Conservation (phyloP, 2,329 filamentous ascomycete species). For the Davidsoniella virescens region DNA sequence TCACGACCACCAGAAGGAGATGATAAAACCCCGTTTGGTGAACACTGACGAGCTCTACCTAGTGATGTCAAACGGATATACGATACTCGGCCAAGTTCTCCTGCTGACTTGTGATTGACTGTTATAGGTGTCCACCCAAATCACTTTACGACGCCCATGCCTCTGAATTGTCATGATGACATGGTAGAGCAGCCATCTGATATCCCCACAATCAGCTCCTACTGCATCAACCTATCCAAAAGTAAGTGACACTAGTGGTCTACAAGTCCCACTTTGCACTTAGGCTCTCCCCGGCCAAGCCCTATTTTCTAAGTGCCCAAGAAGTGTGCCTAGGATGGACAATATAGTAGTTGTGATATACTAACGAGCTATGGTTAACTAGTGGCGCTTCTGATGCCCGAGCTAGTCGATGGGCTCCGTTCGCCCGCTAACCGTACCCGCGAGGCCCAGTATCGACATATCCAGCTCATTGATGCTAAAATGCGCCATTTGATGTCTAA, state of each 20-base stretch:
- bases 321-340: no score
- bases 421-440: slow-evolving; percentile 3
- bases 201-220: slow-evolving; percentile 12
- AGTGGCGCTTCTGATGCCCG: slow-evolving; percentile 12
- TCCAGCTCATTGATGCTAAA: slow-evolving; percentile 6
- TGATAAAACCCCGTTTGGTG: no score
- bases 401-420: slow-evolving; percentile 9
- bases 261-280: no score
- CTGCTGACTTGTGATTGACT: background rate
- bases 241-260: slow-evolving; percentile 1
- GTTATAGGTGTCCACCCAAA: slow-evolving; percentile 7
- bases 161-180: slow-evolving; percentile 12
- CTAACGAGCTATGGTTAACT: background rate
- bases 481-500: slow-evolving; percentile 5
- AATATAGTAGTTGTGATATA: background rate
- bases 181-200: slow-evolving; percentile 6
- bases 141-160: slow-evolving; percentile 12
- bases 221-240: slow-evolving; percentile 11
- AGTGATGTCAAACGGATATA: no score
- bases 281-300: no score
- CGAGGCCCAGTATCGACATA: slow-evolving; percentile 9
- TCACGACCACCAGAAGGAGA: no score
- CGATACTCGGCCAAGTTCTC: background rate
- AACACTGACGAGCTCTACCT: no score
- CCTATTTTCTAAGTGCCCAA: background rate